A percentile compares a stretch with the other conserved stretches of the same genome.
These are phyloP conservation scores for Syncephalis plumigaleata DNA, from an alignment of 371 early-diverging fungal genomes.

Conservation along the genomic window DNA sequence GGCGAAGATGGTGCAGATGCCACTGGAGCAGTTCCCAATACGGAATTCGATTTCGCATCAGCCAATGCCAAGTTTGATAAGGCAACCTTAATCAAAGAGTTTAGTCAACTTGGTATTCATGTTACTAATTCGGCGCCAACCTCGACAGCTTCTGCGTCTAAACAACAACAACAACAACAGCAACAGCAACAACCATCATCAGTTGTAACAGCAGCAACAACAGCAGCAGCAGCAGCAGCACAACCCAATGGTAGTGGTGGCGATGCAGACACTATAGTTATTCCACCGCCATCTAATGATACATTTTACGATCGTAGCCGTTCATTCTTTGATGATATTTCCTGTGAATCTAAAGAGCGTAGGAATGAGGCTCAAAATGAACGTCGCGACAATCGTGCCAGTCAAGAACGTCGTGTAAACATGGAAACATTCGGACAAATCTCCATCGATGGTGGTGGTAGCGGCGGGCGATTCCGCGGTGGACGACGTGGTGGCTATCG, in stretches of 20 bases:
- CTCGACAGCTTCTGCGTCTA: not conserved
- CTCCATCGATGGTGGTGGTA: slow-evolving; percentile 33
- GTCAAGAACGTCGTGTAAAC: slow-evolving; percentile 78
- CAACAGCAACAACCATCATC: not conserved
- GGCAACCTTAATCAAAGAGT: slow-evolving; percentile 50
- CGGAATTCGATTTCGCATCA: slow-evolving; percentile 89
- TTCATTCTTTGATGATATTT: slow-evolving; percentile 95
- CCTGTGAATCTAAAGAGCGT: slow-evolving; percentile 90
- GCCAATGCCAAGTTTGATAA: slow-evolving; percentile 88
- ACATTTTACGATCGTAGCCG: slow-evolving; percentile 52
- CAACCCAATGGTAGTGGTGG: not conserved
- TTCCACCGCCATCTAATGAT: slow-evolving; percentile 17
- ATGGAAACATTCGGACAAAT: slow-evolving; percentile 91
- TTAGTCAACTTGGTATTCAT: slow-evolving; percentile 16
- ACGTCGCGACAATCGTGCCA: slow-evolving; percentile 47
- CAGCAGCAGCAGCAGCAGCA: slow-evolving; percentile 1
- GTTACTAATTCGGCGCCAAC: slow-evolving; percentile 8
- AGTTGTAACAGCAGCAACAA: not conserved
- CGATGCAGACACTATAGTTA: not conserved
- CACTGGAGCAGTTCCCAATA: slow-evolving; percentile 49
- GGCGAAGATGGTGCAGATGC: slow-evolving; percentile 4
- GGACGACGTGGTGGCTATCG: slow-evolving; percentile 27
- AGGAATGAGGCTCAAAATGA: slow-evolving; percentile 29
- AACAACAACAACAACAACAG: not conserved
- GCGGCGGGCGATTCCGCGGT: slow-evolving; percentile 34